Conservation (phyloP, 495 filamentous ascomycete species). For the Venustampulla echinocandica region DNA sequence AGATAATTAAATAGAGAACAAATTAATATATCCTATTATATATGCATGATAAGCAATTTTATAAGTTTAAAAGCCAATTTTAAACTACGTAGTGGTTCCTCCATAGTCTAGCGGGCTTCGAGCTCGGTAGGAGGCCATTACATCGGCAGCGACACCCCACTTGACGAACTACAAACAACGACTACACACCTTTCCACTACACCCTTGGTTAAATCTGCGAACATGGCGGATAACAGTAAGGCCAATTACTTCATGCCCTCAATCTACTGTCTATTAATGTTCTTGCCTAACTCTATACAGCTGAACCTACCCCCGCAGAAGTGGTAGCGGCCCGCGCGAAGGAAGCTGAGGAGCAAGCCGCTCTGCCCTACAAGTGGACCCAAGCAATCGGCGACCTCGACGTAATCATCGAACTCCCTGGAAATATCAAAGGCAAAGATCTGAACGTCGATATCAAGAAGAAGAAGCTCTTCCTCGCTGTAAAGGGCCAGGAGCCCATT, state of each 20-base stretch:
- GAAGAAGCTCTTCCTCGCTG: constrained; percentile 63
- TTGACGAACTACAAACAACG: neutral
- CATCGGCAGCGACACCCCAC: too few species aligned
- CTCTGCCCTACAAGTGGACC: constrained; percentile 93
- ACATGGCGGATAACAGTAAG: constrained; percentile 22
- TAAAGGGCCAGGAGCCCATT: constrained; percentile 83
- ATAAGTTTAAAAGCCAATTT: too few species aligned
- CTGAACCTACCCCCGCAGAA: constrained; percentile 42
- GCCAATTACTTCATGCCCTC: neutral
- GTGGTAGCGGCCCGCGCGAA: constrained; percentile 65
- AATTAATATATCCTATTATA: too few species aligned
- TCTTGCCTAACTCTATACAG: constrained; percentile 21
- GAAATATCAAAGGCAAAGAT: constrained; percentile 75
- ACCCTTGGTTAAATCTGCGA: too few species aligned
- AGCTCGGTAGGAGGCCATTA: too few species aligned
- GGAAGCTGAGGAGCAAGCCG: constrained; percentile 80
- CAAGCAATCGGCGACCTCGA: constrained; percentile 93
- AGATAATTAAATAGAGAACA: too few species aligned
- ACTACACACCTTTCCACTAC: too few species aligned
- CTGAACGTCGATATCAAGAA: constrained; percentile 76
- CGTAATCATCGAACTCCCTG: constrained; percentile 62
- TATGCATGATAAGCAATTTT: too few species aligned
- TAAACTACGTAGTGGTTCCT: too few species aligned
- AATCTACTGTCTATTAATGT: too few species aligned
- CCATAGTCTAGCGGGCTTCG: too few species aligned